Base-by-base conservation (phyloP, 192 early-diverging fungal species). In the Glomus cerebriforme region DNA sequence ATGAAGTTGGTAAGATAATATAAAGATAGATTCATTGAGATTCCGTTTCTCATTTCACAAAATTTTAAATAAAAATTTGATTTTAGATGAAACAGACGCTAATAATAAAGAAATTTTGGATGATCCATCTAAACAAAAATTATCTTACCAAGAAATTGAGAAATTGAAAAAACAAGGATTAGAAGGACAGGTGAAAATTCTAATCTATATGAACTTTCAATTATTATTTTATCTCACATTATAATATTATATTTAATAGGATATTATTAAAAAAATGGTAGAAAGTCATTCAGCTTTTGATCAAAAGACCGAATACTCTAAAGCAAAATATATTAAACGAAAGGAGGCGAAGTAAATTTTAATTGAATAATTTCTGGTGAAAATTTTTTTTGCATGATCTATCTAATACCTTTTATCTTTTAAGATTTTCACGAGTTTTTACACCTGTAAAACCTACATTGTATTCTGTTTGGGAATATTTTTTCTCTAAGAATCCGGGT, bases 241-340 rank as follows among this genome's bases (percentile, higher is more conserved):
- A 54, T 54, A 4, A 54, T 22, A 54, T 4, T 65, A 19, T 31
- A 66, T 83, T 47, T 29, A 65, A 7, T 75, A 93, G 83, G 86
- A 91, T 77, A 90, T 98, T 35, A 95, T 98, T 75, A 86, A 90
- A 77, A 91, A 90, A 59, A 83, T 98, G 62, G 89, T 93, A 3
- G 92, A 92, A 69, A 94, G 94, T 81, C 94, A 94, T 83, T 85
- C 91, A 32, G 82, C 91, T n/a, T 98, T 97, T 82, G 92, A 95
- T 59, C 88, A 92, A 73, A 99, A 99, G 85, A 99, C 97, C 0
- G 95, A 96, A 79, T 99, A 93, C 79, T 93, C 96, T 27, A 96
- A 98, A 84, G 92, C 93, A 39, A 99, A 99, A 88, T 98, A 98
- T 75, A 93, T 98, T 73, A 86, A 91, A 79, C 89, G 93, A 79